Conservation (phyloP, 2,329 filamentous ascomycete species). For the Cladophialophora psammophila region DNA sequence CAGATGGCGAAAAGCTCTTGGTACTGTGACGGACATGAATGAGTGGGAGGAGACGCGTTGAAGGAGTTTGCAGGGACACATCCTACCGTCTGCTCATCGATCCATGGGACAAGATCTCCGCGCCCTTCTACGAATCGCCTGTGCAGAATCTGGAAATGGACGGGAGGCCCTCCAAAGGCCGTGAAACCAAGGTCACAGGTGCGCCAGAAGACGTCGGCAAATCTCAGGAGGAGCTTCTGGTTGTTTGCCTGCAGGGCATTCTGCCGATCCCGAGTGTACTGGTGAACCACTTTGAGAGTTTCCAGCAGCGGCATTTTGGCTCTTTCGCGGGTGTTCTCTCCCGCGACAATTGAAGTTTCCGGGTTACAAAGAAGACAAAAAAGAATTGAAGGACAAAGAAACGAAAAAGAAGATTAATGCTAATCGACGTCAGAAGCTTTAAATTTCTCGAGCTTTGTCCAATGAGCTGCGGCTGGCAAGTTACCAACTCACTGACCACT, state of each 20-base stretch:
- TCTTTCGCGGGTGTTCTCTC: neutral
- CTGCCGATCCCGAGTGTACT: constrained; percentile 18
- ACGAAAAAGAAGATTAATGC: neutral
- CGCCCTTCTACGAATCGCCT: constrained; percentile 64
- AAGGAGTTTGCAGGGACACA: neutral
- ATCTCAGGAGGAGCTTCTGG: constrained; percentile 43
- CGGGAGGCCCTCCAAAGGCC: constrained; percentile 71
- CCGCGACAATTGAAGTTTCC: neutral
- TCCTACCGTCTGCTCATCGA: constrained; percentile 71
- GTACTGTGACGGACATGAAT: constrained; percentile 57
- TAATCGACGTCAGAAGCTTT: neutral
- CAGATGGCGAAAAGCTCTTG: constrained; percentile 75
- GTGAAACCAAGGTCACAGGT: constrained; percentile 71
- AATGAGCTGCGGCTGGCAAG: neutral
- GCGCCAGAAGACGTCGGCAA: constrained; percentile 47
- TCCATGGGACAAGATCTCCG: constrained; percentile 62
- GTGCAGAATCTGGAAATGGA: constrained; percentile 74
- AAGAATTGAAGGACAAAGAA: neutral
- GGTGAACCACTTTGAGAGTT: constrained; percentile 5
- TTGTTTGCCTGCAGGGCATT: constrained; percentile 36
- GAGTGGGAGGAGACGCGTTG: neutral
- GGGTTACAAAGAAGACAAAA: neutral
- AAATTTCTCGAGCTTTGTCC: neutral
- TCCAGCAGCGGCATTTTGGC: constrained; percentile 12
- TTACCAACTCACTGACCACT: neutral